Evolutionary conservation across 2,329 filamentous ascomycete species (phyloP), one percentile per base, ranked within the genome.

Genomic region (Scedosporium dehoogii): DNA sequence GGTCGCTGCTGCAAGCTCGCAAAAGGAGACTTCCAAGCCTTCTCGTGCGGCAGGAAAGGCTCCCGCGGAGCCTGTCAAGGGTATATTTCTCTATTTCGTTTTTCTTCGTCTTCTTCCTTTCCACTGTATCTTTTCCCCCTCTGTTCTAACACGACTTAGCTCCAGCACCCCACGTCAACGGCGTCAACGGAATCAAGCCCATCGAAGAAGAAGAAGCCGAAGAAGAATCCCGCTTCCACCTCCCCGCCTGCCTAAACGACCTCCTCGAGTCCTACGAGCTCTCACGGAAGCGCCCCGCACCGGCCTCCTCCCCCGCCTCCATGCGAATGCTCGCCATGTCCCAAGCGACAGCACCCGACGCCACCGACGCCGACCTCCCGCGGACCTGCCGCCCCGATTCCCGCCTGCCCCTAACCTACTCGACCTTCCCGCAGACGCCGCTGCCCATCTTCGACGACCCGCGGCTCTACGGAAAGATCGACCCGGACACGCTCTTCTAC

Each of bases 401-500:
- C 66, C 89, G 88, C 27, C 90, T 91, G 74, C 86, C 88, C 69
- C 77, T 80, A 9, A 89, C 89, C 4, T 87, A 87, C 3, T 80
- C 90, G 6, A 90, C 94, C 68, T 99, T 96, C 74, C 94, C 94
- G 6, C 91, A 96, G 71, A 92, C 97, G 71, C 89, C 92, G n/a
- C 80, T 97, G 51, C 79, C 89, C 2, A 91, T 97, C 66, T 93
- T 97, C 68, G 92, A 97, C 69, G 92, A 99, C 74, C 90, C 91
- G 41, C 82, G 90, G 57, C 77, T 99, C 65, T 99, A 97, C 75
- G 84, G 85, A 27, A 85, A 91, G 63, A 93, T 99, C 64, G 94
- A 99, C 70, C 92, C 92, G 0, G 94, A 99, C 72, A 96, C 93
- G 33, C 81, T 99, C 9, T 99, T 99, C 76, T 99, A 99, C 76